Evolutionary conservation across 768 basidiomycete genomes (phyloP).

Genomic region (Leucocoprinus leucothites): DNA sequence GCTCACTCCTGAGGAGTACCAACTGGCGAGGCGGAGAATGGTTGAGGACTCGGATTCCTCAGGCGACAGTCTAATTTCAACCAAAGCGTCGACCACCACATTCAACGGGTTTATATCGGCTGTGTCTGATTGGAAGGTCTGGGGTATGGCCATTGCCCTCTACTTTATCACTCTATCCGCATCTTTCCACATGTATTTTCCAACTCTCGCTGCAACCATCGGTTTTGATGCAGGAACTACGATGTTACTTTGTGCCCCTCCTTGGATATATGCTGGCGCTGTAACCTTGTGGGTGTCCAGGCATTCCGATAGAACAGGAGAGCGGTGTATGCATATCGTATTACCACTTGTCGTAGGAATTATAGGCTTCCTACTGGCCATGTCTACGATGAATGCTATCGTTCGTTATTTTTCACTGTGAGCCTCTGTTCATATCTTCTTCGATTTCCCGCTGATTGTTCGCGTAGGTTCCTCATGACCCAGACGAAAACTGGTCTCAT

Average conservation of each 20-base stretch:
- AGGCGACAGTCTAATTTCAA: slow-evolving; percentile 16
- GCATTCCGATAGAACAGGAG: slow-evolving; percentile 67
- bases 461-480: slow-evolving; percentile 67
- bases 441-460: not conserved
- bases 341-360: slow-evolving; percentile 55
- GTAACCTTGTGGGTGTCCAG: slow-evolving; percentile 54
- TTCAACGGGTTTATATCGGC: slow-evolving; percentile 51
- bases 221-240: slow-evolving; percentile 61
- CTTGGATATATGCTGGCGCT: slow-evolving; percentile 63
- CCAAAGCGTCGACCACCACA: slow-evolving; percentile 11
- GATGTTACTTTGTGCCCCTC: slow-evolving; percentile 52
- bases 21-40: slow-evolving; percentile 60
- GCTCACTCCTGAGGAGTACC: slow-evolving; percentile 54
- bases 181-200: slow-evolving; percentile 72
- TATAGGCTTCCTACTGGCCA: slow-evolving; percentile 64
- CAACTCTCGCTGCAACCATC: slow-evolving; percentile 68
- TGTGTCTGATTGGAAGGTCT: slow-evolving; percentile 69
- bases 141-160: slow-evolving; percentile 44
- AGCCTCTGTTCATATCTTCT: not conserved
- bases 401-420: slow-evolving; percentile 67
- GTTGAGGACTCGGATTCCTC: slow-evolving; percentile 43
- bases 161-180: slow-evolving; percentile 48
- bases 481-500: slow-evolving; percentile 73
- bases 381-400: slow-evolving; percentile 57
- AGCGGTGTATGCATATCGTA: slow-evolving; percentile 69